These are phyloP conservation scores for Letharia columbiana DNA, from an alignment of 495 filamentous ascomycete species.

Conservation along the genomic window DNA sequence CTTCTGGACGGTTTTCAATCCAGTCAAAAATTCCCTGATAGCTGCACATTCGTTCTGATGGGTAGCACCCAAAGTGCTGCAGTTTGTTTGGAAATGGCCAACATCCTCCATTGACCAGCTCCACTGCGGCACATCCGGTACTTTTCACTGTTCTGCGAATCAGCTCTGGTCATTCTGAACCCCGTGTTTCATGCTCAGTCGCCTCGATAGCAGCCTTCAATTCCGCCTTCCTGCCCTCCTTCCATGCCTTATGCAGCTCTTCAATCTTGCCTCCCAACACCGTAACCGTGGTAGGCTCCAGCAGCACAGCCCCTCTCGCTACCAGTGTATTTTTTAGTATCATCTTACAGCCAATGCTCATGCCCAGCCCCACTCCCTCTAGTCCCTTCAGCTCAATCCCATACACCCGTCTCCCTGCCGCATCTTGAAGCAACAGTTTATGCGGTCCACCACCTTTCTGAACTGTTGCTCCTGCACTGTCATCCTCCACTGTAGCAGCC, in stretches of 20 bases:
- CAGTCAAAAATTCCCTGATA: background rate
- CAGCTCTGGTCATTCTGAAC: background rate
- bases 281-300: slow-evolving; percentile 55
- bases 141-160: background rate
- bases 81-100: background rate
- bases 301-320: slow-evolving; percentile 66
- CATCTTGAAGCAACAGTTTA: slow-evolving; percentile 76
- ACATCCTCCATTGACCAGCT: background rate
- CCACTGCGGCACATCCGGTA: background rate
- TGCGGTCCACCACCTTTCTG: slow-evolving; percentile 50
- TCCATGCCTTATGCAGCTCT: slow-evolving; percentile 66
- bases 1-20: background rate
- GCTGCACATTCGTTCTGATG: background rate
- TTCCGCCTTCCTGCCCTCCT: slow-evolving; percentile 57
- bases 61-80: too few relatives aligned
- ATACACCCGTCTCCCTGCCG: slow-evolving; percentile 55
- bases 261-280: slow-evolving; percentile 86
- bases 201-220: slow-evolving; percentile 52
- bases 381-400: slow-evolving; percentile 65
- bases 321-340: slow-evolving; percentile 58
- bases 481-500: slow-evolving; percentile 44
- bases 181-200: slow-evolving; percentile 20
- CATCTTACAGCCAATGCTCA: slow-evolving; percentile 74
- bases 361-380: slow-evolving; percentile 52
- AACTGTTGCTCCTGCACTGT: slow-evolving; percentile 32